Evolutionary conservation across 768 basidiomycete genomes (phyloP).

Genomic region (Pleurotus citrinopileatus): DNA sequence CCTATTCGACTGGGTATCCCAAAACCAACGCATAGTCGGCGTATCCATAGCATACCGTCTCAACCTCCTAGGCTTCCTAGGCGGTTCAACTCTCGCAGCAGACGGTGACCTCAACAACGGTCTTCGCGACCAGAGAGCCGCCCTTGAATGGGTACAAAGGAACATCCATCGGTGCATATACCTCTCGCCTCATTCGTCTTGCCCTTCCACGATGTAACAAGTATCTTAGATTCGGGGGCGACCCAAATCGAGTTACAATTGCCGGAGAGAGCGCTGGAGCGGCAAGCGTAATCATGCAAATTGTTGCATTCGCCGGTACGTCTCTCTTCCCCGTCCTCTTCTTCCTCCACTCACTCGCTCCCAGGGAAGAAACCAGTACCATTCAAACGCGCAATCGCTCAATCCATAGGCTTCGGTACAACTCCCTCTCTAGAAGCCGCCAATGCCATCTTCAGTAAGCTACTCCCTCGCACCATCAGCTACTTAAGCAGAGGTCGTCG

Average conservation of each 20-base stretch:
- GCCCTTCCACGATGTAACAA: too few species aligned
- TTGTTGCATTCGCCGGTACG: conserved; percentile 39
- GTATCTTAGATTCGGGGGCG: conserved; percentile 32
- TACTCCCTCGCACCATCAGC: not conserved
- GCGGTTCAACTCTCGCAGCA: conserved; percentile 25
- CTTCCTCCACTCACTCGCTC: not conserved
- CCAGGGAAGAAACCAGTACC: conserved; percentile 31
- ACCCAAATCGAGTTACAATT: conserved; percentile 31
- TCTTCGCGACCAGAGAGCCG: conserved; percentile 38
- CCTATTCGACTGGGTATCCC: conserved; percentile 44
- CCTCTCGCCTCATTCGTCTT: too few species aligned
- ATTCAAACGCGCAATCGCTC: conserved; percentile 38
- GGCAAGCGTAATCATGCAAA: conserved; percentile 41
- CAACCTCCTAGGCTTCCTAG: conserved; percentile 28
- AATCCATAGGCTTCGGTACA: conserved; percentile 42
- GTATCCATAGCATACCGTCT: conserved; percentile 32
- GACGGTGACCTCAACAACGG: conserved; percentile 39
- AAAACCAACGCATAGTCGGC: conserved; percentile 30
- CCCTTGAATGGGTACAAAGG: conserved; percentile 37
- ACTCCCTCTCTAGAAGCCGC: conserved; percentile 24
- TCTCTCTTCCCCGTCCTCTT: not conserved
- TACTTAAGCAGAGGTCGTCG: not conserved
- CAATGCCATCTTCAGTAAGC: conserved; percentile 31
- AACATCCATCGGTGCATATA: conserved; percentile 22
- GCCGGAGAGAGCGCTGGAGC: conserved; percentile 40